Evolutionary conservation across 495 filamentous ascomycete genomes (phyloP), one percentile per base, ranked within the genome.

Genomic region (Aspergillus nanangensis): DNA sequence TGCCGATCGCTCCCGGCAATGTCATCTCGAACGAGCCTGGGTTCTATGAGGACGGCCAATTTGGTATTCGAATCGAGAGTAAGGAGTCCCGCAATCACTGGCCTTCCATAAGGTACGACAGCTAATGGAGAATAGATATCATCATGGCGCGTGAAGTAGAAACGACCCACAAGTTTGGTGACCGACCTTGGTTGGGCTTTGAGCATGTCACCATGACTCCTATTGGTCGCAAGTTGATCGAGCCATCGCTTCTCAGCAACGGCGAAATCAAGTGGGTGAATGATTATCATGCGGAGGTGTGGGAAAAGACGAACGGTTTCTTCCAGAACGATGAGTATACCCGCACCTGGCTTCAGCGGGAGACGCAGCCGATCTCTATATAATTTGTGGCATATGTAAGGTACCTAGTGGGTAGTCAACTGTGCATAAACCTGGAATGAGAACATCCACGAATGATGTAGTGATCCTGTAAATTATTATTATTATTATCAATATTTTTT

Each of bases 1-100:
- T 97, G 17, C 75, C 93, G 1, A 77, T 99, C 17, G 78, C 89
- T 0, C 72, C 84, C n/a, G 94, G 94, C 36, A 96, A 96, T 60
- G 91, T 97, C 34, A 79, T 96, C 48, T 96, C 90, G 3, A 84
- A 95, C 60, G 80, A 99, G 62, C 94, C 93, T 11, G 94, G 94
- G 23, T 99, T 90, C 70, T 99, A 99, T 67, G 94, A 97, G 67
- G 94, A 99, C 56, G 94, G 90, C 36, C 83, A 83, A 8, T 99
- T 94, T 58, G 94, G 94, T n/a, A 95, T 99, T 57, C 87, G 94
- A 23, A 97, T 96, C 56, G 94, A 99, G 69, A 97, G 88, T 76
- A 73, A 58, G 75, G 4, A 54, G 20, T 43, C 24, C 4, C 8
- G n/a, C n/a, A n/a, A n/a, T n/a, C n/a, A n/a, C n/a, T n/a, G n/a